Percentiles rank a stretch among this genome's conserved stretches.
Evolutionary conservation across 306 rosid genomes (phyloP).

Genomic region (Astragalus glycyphyllos): DNA sequence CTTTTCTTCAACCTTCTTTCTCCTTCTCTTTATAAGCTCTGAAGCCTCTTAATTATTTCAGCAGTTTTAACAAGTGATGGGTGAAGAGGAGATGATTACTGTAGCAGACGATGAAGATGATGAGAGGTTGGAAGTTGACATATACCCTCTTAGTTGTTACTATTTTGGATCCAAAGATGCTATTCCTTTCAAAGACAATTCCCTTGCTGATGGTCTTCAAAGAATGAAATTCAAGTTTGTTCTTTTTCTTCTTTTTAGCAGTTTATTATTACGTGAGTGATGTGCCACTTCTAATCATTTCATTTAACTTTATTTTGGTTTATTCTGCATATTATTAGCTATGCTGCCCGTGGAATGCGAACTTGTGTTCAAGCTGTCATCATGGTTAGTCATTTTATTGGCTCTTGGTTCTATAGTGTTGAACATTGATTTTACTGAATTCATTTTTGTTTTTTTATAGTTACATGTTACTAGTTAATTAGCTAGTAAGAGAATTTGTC

Average conservation of each 20-base stretch:
- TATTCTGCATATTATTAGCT: conserved; percentile 50
- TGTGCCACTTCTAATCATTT: background rate
- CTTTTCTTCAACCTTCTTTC: conserved; percentile 9
- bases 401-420: too few relatives aligned
- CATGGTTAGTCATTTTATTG: conserved; percentile 57
- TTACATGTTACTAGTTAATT: too few relatives aligned
- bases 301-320: background rate
- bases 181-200: conserved; percentile 57
- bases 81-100: background rate
- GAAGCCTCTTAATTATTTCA: background rate
- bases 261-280: too few relatives aligned
- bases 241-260: background rate
- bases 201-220: conserved; percentile 56
- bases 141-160: conserved; percentile 75
- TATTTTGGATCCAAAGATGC: conserved; percentile 77
- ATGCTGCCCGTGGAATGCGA: conserved; percentile 74
- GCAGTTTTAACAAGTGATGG: conserved; percentile 6
- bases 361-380: conserved; percentile 78
- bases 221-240: conserved; percentile 69
- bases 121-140: conserved; percentile 43
- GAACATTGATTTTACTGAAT: too few relatives aligned
- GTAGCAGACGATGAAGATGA: background rate
- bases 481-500: too few relatives aligned
- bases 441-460: too few relatives aligned
- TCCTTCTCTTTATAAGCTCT: background rate